Percentiles rank a stretch among this genome's conserved stretches.
These are phyloP conservation scores for Lentinula edodes DNA, from an alignment of 768 basidiomycete species.

Conservation along the genomic window DNA sequence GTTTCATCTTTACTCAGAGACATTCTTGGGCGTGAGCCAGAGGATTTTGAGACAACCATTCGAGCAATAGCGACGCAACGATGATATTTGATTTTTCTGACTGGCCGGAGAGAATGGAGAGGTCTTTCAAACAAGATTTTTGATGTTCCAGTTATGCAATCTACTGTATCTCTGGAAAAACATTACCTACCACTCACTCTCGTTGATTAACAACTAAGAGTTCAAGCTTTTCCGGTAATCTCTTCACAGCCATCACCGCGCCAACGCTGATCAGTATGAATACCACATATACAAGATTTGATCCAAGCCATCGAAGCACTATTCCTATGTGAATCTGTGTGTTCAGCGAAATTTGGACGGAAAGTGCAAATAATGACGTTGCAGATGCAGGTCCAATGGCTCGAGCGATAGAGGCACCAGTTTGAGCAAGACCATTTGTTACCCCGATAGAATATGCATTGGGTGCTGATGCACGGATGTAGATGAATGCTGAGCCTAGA, in stretches of 20 bases:
- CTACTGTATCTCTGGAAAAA: not conserved
- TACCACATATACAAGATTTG: constrained; percentile 29
- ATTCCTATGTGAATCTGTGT: not conserved
- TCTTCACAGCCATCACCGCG: not conserved
- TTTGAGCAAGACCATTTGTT: constrained; percentile 44
- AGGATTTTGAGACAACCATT: constrained; percentile 1
- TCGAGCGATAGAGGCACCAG: constrained; percentile 32
- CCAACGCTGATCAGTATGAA: not conserved
- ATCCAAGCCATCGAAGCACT: constrained; percentile 26
- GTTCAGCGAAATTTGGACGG: constrained; percentile 22
- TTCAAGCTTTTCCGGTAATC: not conserved
- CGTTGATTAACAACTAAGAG: not conserved
- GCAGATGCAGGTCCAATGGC: constrained; percentile 39
- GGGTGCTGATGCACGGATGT: constrained; percentile 48
- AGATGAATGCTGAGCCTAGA: constrained; percentile 29
- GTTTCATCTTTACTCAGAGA: not conserved
- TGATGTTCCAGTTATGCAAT: not conserved
- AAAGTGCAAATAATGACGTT: constrained; percentile 46
- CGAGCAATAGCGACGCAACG: not conserved
- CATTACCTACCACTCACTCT: not conserved
- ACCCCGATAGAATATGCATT: constrained; percentile 50
- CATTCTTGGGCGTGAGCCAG: not conserved
- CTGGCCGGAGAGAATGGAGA: too few species aligned
- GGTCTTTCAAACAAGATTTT: too few species aligned
- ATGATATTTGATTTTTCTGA: not conserved